These are phyloP conservation scores for Lentinula guzmanii DNA, from an alignment of 768 basidiomycete genomes.

Conservation along the genomic window DNA sequence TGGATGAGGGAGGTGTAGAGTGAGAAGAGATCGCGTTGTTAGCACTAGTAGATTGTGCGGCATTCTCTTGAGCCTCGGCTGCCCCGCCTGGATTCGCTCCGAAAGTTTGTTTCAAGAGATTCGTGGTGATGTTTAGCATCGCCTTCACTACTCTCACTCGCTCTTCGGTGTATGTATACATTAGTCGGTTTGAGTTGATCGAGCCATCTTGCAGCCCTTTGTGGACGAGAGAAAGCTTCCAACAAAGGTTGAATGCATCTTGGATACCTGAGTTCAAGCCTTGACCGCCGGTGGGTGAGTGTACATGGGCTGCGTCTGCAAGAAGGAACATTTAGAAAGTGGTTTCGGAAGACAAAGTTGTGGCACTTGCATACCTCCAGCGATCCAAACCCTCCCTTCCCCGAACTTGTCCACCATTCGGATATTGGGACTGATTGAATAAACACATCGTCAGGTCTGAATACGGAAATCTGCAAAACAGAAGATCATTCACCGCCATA, in stretches of 20 bases:
- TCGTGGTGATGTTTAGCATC: conserved; percentile 17
- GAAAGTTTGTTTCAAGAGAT: conserved; percentile 9
- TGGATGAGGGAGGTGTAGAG: background rate
- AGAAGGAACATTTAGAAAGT: background rate
- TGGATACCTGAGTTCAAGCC: conserved; percentile 19
- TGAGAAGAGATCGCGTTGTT: background rate
- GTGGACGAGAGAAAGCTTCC: conserved; percentile 9
- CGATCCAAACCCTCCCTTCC: conserved; percentile 15
- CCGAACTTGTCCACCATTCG: conserved; percentile 16
- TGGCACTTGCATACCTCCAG: conserved; percentile 11
- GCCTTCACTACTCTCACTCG: conserved; percentile 21
- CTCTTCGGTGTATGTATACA: conserved; percentile 19
- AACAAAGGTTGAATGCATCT: conserved; percentile 13
- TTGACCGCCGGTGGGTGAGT: conserved; percentile 15
- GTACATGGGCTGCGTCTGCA: conserved; percentile 16
- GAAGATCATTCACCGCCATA: background rate
- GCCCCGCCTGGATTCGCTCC: background rate
- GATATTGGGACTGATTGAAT: conserved; percentile 10
- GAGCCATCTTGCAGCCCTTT: conserved; percentile 8
- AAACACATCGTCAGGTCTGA: background rate
- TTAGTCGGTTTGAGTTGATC: conserved; percentile 10
- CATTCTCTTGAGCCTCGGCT: background rate
- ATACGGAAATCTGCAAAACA: background rate
- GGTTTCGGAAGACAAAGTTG: background rate
- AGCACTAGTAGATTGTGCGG: background rate